These are phyloP conservation scores for Obba rivulosa DNA, from an alignment of 768 basidiomycete genomes.

Conservation along the genomic window DNA sequence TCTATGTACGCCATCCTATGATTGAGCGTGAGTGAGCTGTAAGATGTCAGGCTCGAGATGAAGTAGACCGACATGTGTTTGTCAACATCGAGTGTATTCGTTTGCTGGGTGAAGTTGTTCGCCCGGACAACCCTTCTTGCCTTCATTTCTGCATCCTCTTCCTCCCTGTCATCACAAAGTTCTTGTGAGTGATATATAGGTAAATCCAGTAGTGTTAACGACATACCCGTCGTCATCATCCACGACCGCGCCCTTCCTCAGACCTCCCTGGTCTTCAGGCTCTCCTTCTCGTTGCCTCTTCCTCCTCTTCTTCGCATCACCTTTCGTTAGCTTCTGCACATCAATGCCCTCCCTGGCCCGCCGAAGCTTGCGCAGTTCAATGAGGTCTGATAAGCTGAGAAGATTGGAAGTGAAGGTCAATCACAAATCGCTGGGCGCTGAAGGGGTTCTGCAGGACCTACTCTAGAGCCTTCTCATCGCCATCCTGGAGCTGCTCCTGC, in stretches of 20 bases:
- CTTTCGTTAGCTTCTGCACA: slow-evolving; percentile 74
- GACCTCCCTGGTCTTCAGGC: slow-evolving; percentile 42
- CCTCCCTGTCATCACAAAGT: slow-evolving; percentile 36
- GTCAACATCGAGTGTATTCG: slow-evolving; percentile 92
- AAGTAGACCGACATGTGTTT: slow-evolving; percentile 81
- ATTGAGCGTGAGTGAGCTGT: background rate
- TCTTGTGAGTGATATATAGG: background rate
- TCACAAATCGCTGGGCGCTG: background rate
- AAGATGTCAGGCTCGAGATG: background rate
- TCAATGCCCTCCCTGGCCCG: slow-evolving; percentile 81
- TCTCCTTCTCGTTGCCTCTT: slow-evolving; percentile 41
- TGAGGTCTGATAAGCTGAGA: slow-evolving; percentile 70
- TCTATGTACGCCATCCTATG: slow-evolving; percentile 97
- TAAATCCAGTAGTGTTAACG: background rate
- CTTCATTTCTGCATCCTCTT: slow-evolving; percentile 62
- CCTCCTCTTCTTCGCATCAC: slow-evolving; percentile 71
- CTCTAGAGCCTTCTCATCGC: slow-evolving; percentile 17
- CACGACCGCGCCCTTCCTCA: slow-evolving; percentile 43
- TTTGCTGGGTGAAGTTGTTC: slow-evolving; percentile 97
- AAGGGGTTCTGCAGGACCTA: slow-evolving; percentile 8
- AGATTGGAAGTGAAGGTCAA: slow-evolving; percentile 3
- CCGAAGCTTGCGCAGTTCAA: slow-evolving; percentile 76
- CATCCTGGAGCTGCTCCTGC: slow-evolving; percentile 24
- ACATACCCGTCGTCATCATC: slow-evolving; percentile 61
- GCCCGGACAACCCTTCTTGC: slow-evolving; percentile 70